Base-by-base conservation (phyloP, 208 protist genomes). In the Strigomonas culicis region DNA sequence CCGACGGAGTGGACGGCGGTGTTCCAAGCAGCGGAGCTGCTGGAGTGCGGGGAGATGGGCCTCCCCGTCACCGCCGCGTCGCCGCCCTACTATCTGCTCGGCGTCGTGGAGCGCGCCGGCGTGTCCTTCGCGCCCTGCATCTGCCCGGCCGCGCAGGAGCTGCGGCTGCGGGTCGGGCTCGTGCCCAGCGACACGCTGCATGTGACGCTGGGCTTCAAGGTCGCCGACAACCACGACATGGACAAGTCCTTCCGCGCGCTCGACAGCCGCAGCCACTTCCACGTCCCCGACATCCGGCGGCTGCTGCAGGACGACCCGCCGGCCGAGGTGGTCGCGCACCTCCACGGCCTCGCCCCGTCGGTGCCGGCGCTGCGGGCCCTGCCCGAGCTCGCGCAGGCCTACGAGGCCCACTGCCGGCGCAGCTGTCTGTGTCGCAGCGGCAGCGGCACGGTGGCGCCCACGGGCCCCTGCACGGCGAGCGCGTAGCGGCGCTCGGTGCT, bases 211-310 rank as follows among this genome's bases (percentile, higher is more conserved):
- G 63, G 63, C 13, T 68, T 59, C 24, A 36, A 50, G 10, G 10
- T 1, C 24, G 4, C 47, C 15, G 63, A 68, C 32, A 50, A 51
- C 24, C 63, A 68, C 52, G 63, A 59, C 39, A 52, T 68, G 3
- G 63, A 68, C 44, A 68, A 68, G 36, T 68, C 63, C 6, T 68
- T 68, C 52, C 49, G 52, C n/a, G n/a, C n/a, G n/a, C n/a, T n/a
- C n/a, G n/a, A n/a, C n/a, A n/a, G n/a, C n/a, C n/a, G n/a, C n/a
- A n/a, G n/a, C n/a, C n/a, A n/a, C n/a, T n/a, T n/a, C n/a, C n/a
- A n/a, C n/a, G n/a, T n/a, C n/a, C n/a, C n/a, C n/a, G n/a, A n/a
- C n/a, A n/a, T n/a, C n/a, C n/a, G n/a, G n/a, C n/a, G n/a, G n/a
- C n/a, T n/a, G n/a, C n/a, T n/a, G n/a, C n/a, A n/a, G n/a, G n/a